These are phyloP conservation scores for Singerocomus inundabilis DNA, from an alignment of 1,284 basidiomycete genomes.

Conservation along the genomic window DNA sequence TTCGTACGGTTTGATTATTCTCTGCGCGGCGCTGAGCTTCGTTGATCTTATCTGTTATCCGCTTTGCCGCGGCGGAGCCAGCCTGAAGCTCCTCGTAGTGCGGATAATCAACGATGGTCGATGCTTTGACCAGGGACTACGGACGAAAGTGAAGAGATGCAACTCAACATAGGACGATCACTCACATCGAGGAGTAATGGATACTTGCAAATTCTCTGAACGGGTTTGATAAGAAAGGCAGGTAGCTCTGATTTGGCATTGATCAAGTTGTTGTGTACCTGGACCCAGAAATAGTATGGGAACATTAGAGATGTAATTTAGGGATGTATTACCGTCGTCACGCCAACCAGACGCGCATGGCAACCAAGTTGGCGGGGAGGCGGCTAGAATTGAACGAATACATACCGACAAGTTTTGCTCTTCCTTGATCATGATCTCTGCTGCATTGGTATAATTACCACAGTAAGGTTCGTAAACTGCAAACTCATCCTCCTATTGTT, in stretches of 20 bases:
- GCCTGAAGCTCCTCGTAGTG: constrained; percentile 80
- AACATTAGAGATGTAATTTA: constrained; percentile 27
- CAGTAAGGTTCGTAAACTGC: constrained; percentile 97
- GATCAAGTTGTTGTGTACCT: constrained; percentile 75
- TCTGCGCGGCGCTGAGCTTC: constrained; percentile 89
- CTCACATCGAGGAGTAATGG: constrained; percentile 82
- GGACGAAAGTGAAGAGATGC: not conserved
- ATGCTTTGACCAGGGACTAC: constrained; percentile 77
- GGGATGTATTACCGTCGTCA: constrained; percentile 39
- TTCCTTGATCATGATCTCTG: constrained; percentile 83
- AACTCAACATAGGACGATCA: constrained; percentile 41
- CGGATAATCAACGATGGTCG: constrained; percentile 62
- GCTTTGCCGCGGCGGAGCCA: constrained; percentile 85
- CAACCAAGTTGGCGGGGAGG: constrained; percentile 15
- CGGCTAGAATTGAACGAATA: constrained; percentile 24
- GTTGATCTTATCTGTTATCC: constrained; percentile 95
- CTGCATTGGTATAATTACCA: constrained; percentile 90
- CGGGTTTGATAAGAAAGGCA: constrained; percentile 88
- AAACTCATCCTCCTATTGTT: constrained; percentile 89
- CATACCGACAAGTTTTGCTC: constrained; percentile 82
- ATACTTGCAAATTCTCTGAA: constrained; percentile 92
- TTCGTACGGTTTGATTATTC: constrained; percentile 85
- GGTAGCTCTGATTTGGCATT: constrained; percentile 86
- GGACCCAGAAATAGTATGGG: constrained; percentile 5
- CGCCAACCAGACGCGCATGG: constrained; percentile 33